A percentile compares a stretch with the other conserved stretches of the same genome.
These are phyloP conservation scores for Eimeria necatrix DNA, from an alignment of 169 alveolate genomes.

Conservation along the genomic window DNA sequence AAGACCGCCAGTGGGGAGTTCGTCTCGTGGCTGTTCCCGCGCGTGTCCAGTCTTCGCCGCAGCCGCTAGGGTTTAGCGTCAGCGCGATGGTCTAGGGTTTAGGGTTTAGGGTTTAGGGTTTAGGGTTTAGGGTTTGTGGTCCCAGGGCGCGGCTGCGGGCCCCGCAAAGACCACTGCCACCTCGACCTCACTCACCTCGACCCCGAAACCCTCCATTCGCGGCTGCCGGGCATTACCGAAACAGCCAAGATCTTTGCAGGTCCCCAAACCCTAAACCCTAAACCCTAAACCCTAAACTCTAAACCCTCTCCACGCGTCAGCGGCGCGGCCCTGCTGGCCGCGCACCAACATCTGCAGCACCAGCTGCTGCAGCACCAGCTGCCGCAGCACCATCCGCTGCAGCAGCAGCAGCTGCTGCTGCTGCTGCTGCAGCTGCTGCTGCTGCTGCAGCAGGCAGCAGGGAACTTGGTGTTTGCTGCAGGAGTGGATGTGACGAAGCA, in stretches of 20 bases:
- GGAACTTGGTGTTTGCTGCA: background rate
- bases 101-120: background rate
- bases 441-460: background rate
- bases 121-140: background rate
- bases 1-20: too few species aligned
- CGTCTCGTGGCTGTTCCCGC: background rate
- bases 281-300: background rate
- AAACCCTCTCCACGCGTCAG: background rate
- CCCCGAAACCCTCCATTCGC: slow-evolving; percentile 95
- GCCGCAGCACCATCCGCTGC: too few species aligned
- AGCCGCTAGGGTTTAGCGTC: background rate
- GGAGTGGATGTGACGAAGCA: slow-evolving; percentile 91
- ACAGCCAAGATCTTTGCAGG: slow-evolving; percentile 98
- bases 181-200: slow-evolving; percentile 96
- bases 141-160: slow-evolving; percentile 95
- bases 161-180: slow-evolving; percentile 96
- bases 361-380: too few species aligned
- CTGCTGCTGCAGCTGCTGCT: background rate
- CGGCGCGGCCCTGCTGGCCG: too few species aligned
- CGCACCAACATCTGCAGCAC: too few species aligned
- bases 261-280: too few species aligned
- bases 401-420: too few species aligned
- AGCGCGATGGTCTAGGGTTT: background rate
- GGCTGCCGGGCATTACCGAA: slow-evolving; percentile 98
- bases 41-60: background rate